Evolutionary conservation across 1,139 yeast genomes (phyloP), one percentile per base, ranked within the genome.

Genomic region (Petasospora fabianii): DNA sequence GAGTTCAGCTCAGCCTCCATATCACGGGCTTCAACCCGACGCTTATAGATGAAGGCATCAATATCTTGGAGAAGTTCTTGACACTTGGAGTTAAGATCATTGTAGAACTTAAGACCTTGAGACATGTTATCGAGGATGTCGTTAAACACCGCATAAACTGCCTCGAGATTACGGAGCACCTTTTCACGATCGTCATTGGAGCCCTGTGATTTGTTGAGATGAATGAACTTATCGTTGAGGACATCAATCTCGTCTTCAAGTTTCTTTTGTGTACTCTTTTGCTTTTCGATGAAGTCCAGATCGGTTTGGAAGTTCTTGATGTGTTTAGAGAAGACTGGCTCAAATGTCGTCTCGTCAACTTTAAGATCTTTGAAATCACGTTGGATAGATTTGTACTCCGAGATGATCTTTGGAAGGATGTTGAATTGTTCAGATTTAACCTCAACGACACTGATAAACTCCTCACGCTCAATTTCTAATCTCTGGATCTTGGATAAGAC

Each of bases 101-200:
- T 69, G 61, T 88, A 88, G 56, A 87, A 88, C 41, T 71, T 70
- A 0, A 76, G 56, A 0, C 95, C 97, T 50, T 84, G 85, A 28
- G 73, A 72, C 29, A 87, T 58, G 52, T 85, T 84, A 14, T 70
- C 64, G 16, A 72, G 59, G 7, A 86, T 64, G 50, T 80, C 87
- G 30, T 68, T 58, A 52, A 69, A 84, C 43, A 74, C 71, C 22
- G 68, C 60, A 51, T 70, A 77, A 0, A 75, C 77, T 3, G 65
- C 59, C 42, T 82, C 85, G 20, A 85, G 58, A 3, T 61, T 62
- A 41, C 77, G 80, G 32, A 84, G 59, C 1, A 73, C 72, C 24
- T 65, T 63, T 39, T 72, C 75, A 24, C 90, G 62, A 12, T 49
- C 45, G 10, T 15, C 10, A 30, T 46, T 35, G 38, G 51, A 33